These are phyloP conservation scores for Aspergillus bertholletiae DNA, from an alignment of 495 filamentous ascomycete species.

Conservation along the genomic window DNA sequence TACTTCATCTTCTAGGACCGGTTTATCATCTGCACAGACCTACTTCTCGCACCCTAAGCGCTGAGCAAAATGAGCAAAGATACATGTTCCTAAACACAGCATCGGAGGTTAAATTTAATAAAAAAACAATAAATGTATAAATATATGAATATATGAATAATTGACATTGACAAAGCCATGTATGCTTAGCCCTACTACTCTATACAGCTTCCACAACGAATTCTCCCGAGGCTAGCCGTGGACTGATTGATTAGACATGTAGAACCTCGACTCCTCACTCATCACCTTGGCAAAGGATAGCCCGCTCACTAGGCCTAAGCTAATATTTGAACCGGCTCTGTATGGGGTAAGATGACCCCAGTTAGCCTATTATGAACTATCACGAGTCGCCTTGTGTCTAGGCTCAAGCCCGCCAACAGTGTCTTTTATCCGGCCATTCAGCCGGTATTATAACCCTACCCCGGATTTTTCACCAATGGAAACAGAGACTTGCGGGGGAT, in stretches of 20 bases:
- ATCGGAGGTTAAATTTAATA: too few species aligned
- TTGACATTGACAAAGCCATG: not conserved
- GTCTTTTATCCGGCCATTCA: constrained; percentile 11
- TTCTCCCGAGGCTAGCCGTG: not conserved
- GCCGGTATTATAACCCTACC: not conserved
- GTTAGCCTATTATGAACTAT: too few species aligned
- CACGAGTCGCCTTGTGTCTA: too few species aligned
- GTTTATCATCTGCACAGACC: too few species aligned
- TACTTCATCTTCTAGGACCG: too few species aligned
- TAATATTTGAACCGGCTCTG: too few species aligned
- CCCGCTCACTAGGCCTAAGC: not conserved
- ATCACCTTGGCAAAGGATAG: not conserved
- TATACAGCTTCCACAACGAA: not conserved
- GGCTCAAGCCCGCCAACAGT: not conserved
- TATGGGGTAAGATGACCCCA: not conserved
- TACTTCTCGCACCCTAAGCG: too few species aligned
- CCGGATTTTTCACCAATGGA: not conserved
- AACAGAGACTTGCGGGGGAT: not conserved
- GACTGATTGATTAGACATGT: not conserved
- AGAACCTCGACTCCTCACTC: not conserved
- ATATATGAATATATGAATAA: too few species aligned
- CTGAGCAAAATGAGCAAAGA: too few species aligned
- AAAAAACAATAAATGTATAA: too few species aligned
- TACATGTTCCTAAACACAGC: too few species aligned
- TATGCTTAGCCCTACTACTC: not conserved